Base-by-base conservation (phyloP, 2,329 filamentous ascomycete species). In the Orbilia javanica region DNA sequence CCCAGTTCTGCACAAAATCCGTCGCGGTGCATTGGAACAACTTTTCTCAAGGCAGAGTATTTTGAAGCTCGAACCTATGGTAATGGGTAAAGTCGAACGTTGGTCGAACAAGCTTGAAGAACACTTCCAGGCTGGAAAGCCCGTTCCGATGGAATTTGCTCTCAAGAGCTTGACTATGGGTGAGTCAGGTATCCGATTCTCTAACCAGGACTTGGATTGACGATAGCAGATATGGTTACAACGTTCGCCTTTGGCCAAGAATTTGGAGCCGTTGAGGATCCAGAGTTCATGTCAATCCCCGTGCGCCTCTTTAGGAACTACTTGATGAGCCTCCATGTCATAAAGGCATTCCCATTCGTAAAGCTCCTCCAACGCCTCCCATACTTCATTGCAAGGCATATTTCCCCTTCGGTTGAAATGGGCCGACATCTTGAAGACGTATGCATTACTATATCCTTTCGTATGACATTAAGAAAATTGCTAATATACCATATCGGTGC, bases 1-100 rank as follows among this genome's bases (percentile, higher is more conserved):
- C 22, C 64, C 64, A 1, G 46, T 55, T n/a, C 50, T 68, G 10
- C 64, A 68, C 22, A 68, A 55, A 68, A 42, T 68, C 11, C 46
- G 64, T 4, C 64, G 64, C 2, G 48, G 64, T 27, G 64, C 64
- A 11, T 27, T 68, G 18, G 64, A 68, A 15, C 64, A 68, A n/a
- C 48, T 68, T 4, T 68, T 68, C 34, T 68, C 64, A 27, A 68
- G 64, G n/a, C 64, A 68, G 44, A 68, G 64, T 55, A 68, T 68
- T 13, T 29, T 68, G 36, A 68, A 68, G 25, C 64, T 68, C 3
- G 64, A 68, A 31, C 46, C 64, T 10, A 68, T 68, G 64, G 20
- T 68, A n/a, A 68, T 68, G 46, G 50, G 50, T 4, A 68, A 68
- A 18, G 36, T 68, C 31, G 64, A 68, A 31, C 46, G 50, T 29